Evolutionary conservation across 345 rosid genomes (phyloP).

Genomic region (Eucalyptus tenuipes): DNA sequence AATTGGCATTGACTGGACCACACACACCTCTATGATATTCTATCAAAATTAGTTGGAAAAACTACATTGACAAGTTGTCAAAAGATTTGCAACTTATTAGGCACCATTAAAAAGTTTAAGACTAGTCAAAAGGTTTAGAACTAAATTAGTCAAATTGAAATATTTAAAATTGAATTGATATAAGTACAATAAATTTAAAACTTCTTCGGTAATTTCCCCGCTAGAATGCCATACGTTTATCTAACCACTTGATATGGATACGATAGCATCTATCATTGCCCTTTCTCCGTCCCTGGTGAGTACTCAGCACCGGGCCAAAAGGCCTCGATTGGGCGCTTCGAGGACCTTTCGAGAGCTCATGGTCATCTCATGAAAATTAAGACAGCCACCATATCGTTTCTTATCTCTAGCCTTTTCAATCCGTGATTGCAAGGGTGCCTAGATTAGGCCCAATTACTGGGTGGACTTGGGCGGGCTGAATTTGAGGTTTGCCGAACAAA

Average conservation of each 20-base stretch:
- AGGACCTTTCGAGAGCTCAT: background rate
- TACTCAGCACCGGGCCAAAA: background rate
- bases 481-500: background rate
- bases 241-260: background rate
- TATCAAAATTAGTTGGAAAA: no score
- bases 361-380: no score
- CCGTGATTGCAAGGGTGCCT: background rate
- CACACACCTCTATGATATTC: no score
- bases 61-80: no score
- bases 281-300: background rate
- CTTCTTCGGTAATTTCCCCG: no score
- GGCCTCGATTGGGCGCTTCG: background rate
- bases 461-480: background rate
- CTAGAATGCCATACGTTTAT: no score
- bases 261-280: background rate
- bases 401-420: background rate
- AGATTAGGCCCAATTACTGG: background rate
- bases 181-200: no score
- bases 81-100: rapidly evolving
- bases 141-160: no score
- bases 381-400: background rate
- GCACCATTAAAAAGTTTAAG: no score
- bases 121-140: rapidly evolving
- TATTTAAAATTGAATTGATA: no score
- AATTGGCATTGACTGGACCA: no score